phyloP scores from a whole-genome alignment of 1,284 basidiomycete genomes.

The Apiotrichum siamense region DNA sequence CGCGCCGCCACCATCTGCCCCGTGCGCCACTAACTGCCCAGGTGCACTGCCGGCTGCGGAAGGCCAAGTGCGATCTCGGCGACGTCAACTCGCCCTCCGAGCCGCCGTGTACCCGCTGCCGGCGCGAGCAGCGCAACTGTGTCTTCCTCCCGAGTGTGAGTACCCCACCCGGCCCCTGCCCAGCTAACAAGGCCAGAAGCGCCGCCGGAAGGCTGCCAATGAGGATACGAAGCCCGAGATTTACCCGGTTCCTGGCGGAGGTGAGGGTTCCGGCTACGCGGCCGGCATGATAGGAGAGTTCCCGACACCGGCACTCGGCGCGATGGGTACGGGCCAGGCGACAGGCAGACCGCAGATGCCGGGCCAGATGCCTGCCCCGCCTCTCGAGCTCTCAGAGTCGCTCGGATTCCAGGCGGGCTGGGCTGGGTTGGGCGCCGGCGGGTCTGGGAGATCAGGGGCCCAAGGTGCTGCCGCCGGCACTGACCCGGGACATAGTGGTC shows the following conservation, averaged over 20 bases:
- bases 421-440: background rate
- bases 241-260: constrained; percentile 9
- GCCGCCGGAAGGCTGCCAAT: constrained; percentile 28
- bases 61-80: constrained; percentile 50
- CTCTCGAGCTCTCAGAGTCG: background rate
- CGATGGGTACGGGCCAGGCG: background rate
- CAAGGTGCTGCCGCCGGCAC: background rate
- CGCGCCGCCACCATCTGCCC: no score
- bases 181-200: constrained; percentile 24
- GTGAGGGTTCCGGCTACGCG: no score
- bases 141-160: constrained; percentile 46
- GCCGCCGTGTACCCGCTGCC: constrained; percentile 48
- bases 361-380: constrained; percentile 3
- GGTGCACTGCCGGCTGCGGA: constrained; percentile 46
- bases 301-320: background rate
- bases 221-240: constrained; percentile 18
- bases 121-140: constrained; percentile 48
- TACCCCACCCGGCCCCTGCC: background rate
- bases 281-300: background rate
- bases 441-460: background rate
- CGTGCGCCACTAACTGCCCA: constrained; percentile 6
- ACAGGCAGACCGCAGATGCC: constrained; percentile 13
- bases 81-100: constrained; percentile 48
- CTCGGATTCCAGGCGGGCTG: background rate
- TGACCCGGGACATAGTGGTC: background rate